These are phyloP conservation scores for Akanthomyces lecanii DNA, from an alignment of 2,329 filamentous ascomycete genomes.

Conservation along the genomic window DNA sequence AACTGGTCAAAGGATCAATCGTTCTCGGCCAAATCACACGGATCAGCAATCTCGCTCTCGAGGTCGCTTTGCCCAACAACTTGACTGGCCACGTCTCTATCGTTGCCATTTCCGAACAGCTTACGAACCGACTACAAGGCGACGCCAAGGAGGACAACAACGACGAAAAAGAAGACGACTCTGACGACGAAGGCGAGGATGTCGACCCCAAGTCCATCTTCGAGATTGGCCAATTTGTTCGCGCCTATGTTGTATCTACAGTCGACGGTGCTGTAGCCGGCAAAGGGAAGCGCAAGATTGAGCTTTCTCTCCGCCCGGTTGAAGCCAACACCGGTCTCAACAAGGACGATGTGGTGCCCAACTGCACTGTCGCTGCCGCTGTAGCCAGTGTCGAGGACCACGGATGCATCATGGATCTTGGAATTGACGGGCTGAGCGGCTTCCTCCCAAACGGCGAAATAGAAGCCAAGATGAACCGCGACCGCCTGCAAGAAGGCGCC, in stretches of 20 bases:
- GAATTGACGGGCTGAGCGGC: slow-evolving; percentile 67
- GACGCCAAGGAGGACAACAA: slow-evolving; percentile 50
- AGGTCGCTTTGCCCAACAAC: slow-evolving; percentile 86
- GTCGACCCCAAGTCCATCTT: slow-evolving; percentile 75
- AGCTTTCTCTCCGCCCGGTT: slow-evolving; percentile 77
- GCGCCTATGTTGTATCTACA: slow-evolving; percentile 77
- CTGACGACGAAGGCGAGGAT: slow-evolving; percentile 52
- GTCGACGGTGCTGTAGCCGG: slow-evolving; percentile 57
- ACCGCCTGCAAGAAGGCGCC: slow-evolving; percentile 72
- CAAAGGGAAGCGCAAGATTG: slow-evolving; percentile 75
- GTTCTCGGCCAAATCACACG: slow-evolving; percentile 82
- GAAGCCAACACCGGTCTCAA: slow-evolving; percentile 73
- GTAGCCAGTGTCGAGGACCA: slow-evolving; percentile 93
- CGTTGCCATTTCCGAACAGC: slow-evolving; percentile 78
- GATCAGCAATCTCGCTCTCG: slow-evolving; percentile 75
- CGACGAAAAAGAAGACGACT: slow-evolving; percentile 50
- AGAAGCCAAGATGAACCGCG: slow-evolving; percentile 58
- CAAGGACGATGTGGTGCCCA: slow-evolving; percentile 66
- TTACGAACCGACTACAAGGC: slow-evolving; percentile 73
- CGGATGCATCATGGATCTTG: slow-evolving; percentile 88
- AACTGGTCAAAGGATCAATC: slow-evolving; percentile 77
- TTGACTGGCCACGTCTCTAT: slow-evolving; percentile 84
- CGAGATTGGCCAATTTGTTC: slow-evolving; percentile 78
- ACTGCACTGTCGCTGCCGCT: slow-evolving; percentile 80
- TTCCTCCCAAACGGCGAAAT: slow-evolving; percentile 86